These are phyloP conservation scores for maize (Zea mays) DNA, from an alignment of 176 grass and related monocot genomes.

Conservation along the genomic window Zm-B73-REFERENCE-NAM-5.0 NC_050104.1:146067001-146067500, in stretches of 20 bases:
- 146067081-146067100: constrained; percentile 80
- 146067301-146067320: constrained; percentile 3
- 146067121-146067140: constrained; percentile 9
- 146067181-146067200: neutral
- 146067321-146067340: constrained; percentile 17
- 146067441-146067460: constrained; percentile 26
- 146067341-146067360: constrained; percentile 1
- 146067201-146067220: neutral
- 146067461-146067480: neutral
- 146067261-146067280: constrained; percentile 95
- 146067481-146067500: neutral
- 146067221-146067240: constrained; percentile 79
- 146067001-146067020: constrained; percentile 63
- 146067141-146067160: neutral
- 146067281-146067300: constrained; percentile 33
- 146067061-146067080: constrained; percentile 83
- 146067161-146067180: constrained; percentile 12
- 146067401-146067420: constrained; percentile 71
- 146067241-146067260: constrained; percentile 95
- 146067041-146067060: constrained; percentile 86
- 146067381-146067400: constrained; percentile 78
- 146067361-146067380: constrained; percentile 95
- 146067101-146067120: constrained; percentile 18
- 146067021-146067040: constrained; percentile 88
- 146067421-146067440: constrained; percentile 37